Percentiles rank a stretch among this genome's conserved stretches.
Conservation (phyloP, 108 stramenopile species). For the Skeletonema marinoi region DNA sequence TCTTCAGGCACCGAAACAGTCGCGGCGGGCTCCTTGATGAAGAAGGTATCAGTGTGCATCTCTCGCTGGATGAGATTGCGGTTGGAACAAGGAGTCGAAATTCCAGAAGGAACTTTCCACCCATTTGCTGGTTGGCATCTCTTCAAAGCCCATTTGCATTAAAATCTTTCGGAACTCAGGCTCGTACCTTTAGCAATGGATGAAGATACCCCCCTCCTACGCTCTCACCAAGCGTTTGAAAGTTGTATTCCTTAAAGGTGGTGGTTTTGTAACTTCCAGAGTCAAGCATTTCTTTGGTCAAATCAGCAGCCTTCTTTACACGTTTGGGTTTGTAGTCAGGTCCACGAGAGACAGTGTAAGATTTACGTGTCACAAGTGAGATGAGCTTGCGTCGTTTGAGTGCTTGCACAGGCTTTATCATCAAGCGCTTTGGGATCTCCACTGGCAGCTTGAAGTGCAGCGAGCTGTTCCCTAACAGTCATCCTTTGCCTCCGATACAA, state of each 20-base stretch:
- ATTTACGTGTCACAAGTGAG: constrained; percentile 83
- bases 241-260: constrained; percentile 97
- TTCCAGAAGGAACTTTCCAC: constrained; percentile 99
- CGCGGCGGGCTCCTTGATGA: constrained; percentile 94
- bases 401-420: constrained; percentile 53
- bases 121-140: constrained; percentile 99
- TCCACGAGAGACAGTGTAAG: constrained; percentile 86
- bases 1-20: constrained; percentile 92
- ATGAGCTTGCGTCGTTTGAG: constrained; percentile 73
- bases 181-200: constrained; percentile 95
- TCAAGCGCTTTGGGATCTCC: constrained; percentile 51
- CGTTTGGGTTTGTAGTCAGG: constrained; percentile 81
- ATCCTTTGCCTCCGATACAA: constrained; percentile 58
- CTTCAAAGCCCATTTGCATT: constrained; percentile 98
- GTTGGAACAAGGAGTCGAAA: constrained; percentile 99
- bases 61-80: constrained; percentile 98
- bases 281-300: constrained; percentile 98
- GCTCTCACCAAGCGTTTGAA: constrained; percentile 89
- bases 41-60: constrained; percentile 99
- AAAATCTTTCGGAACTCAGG: constrained; percentile 96
- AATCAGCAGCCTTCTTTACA: constrained; percentile 91
- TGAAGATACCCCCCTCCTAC: constrained; percentile 95
- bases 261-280: constrained; percentile 91
- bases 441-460: constrained; percentile 41
- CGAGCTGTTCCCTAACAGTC: constrained; percentile 60